Evolutionary conservation across 352 stramenopile genomes (phyloP), one percentile per base, ranked within the genome.

Genomic region (Pythium sp.): DNA sequence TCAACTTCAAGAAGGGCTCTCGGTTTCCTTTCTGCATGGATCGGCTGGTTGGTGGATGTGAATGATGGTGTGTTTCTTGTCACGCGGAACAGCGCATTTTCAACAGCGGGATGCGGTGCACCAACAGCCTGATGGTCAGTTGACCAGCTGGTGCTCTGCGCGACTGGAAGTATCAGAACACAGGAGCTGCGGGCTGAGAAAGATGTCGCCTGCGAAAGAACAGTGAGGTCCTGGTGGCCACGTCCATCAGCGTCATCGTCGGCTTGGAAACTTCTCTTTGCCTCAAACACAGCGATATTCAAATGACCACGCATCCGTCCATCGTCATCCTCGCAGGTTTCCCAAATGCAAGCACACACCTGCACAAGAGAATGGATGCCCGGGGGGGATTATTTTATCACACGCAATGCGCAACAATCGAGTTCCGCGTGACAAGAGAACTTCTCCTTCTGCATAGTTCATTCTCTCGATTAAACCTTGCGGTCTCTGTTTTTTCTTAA

Each of bases 401-500:
- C 15, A 24, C 6, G 15, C 18, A 51, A 20, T 2, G 18, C 43
- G 5, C 43, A 51, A 22, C 43, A 51, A 22, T 3, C 43, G 43
- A 22, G 11, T 51, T 51, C 43, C 43, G 15, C 43, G n/a, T 51
- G 43, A 22, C 18, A 49, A 22, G 15, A 51, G 43, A 22, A 20
- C 4, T 18, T 51, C 43, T 51, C 30, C 43, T 6, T 20, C 18
- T 47, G 56, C 56, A 28, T 47, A n/a, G 41, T 28, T 61, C 56
- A 32, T 55, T 64, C 41, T 24, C 43, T 18, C 30, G 2, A 57
- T 43, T 56, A 41, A 24, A 64, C 53, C 9, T 34, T 38, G 41
- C 41, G 46, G 20, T 56, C 8, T 18, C 54, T 64, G n/a, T 56
- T 64, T 38, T 43, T 57, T 49, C n/a, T 51, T 56, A 7, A 58